Evolutionary conservation across 2,329 filamentous ascomycete species (phyloP).

Genomic region (Diaporthe velutina): DNA sequence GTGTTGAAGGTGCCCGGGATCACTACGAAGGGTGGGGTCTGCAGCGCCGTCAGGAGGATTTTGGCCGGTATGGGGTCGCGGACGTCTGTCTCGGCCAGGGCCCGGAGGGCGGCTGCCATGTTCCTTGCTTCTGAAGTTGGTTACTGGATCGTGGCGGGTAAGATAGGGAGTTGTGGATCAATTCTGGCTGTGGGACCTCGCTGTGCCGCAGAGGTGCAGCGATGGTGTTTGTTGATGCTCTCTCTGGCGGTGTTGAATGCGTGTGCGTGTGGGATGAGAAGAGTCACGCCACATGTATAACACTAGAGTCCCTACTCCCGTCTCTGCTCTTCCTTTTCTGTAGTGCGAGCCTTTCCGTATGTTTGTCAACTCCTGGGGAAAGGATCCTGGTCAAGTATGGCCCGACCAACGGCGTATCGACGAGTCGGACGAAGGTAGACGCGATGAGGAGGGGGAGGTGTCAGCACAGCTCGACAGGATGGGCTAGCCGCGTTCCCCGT

Average conservation of each 20-base stretch:
- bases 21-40: constrained; percentile 60
- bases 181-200: constrained; percentile 1
- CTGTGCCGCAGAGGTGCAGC: constrained; percentile 1
- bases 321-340: background rate
- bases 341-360: background rate
- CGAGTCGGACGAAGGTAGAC: no score
- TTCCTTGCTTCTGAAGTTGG: background rate
- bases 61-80: constrained; percentile 53
- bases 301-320: background rate
- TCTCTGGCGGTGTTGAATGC: background rate
- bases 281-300: background rate
- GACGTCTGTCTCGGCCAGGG: constrained; percentile 58
- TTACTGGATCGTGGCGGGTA: no score
- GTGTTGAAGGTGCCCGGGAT: constrained; percentile 64
- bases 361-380: background rate
- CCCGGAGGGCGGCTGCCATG: constrained; percentile 47
- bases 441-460: background rate
- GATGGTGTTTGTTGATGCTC: background rate
- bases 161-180: no score
- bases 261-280: background rate
- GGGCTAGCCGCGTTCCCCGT: background rate
- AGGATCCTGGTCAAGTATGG: background rate
- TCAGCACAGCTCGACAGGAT: background rate
- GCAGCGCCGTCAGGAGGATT: constrained; percentile 52
- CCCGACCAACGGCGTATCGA: background rate